These are phyloP conservation scores for Limnomonas spitsbergensis DNA, from an alignment of 139 green algal genomes.

Conservation along the genomic window DNA sequence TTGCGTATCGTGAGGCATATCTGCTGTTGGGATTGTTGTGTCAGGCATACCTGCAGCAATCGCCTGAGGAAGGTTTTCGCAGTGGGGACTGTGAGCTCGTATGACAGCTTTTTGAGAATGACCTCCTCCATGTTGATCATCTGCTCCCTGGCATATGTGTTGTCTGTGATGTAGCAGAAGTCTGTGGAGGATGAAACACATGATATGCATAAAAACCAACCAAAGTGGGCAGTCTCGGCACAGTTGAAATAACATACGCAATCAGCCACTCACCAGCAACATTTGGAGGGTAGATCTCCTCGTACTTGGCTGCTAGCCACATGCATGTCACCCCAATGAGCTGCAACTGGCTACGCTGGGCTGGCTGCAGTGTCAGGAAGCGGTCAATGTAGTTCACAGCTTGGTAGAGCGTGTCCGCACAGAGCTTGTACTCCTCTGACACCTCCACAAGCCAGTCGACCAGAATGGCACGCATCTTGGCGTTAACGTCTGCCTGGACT, in stretches of 20 bases:
- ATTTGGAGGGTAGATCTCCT: conserved; percentile 95
- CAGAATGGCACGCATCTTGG: conserved; percentile 89
- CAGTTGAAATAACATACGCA: too few relatives aligned
- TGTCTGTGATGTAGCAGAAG: conserved; percentile 93
- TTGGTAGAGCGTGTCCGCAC: conserved; percentile 89
- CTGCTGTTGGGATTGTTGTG: too few relatives aligned
- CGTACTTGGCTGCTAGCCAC: conserved; percentile 94
- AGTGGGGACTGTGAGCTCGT: conserved; percentile 88
- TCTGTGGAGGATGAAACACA: background rate
- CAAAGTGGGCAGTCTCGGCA: too few relatives aligned
- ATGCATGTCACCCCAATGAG: conserved; percentile 88
- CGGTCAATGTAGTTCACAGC: conserved; percentile 87
- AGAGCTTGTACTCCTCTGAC: conserved; percentile 89
- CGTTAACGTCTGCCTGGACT: conserved; percentile 85
- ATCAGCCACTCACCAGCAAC: conserved; percentile 74
- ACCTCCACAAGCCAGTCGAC: conserved; percentile 97
- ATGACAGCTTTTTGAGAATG: conserved; percentile 78
- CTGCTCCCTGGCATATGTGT: conserved; percentile 89
- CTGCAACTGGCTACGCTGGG: conserved; percentile 48
- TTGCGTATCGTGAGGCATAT: too few relatives aligned
- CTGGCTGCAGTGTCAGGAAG: conserved; percentile 66
- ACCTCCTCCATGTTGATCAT: conserved; percentile 82
- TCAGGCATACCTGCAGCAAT: conserved; percentile 40
- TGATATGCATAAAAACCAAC: too few relatives aligned
- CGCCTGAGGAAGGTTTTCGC: conserved; percentile 88